These are phyloP conservation scores for Trichoderma sp. DNA, from an alignment of 2,329 filamentous ascomycete genomes.

Conservation along the genomic window DNA sequence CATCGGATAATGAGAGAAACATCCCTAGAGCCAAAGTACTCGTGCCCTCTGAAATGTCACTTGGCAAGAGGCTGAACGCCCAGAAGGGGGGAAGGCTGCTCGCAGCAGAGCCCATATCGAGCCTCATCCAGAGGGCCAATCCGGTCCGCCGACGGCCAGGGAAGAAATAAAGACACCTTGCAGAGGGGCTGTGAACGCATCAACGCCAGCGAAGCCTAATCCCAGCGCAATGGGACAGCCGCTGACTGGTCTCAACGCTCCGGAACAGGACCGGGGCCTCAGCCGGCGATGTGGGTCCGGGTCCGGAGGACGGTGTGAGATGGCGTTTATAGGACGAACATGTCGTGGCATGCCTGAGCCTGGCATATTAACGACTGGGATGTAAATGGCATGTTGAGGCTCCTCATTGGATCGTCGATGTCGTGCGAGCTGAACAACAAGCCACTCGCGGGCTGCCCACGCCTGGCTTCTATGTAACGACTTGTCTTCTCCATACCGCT, in stretches of 20 bases:
- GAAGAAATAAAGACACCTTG: constrained; percentile 11
- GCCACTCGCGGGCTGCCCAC: background rate
- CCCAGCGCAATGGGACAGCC: constrained; percentile 14
- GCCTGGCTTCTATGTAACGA: background rate
- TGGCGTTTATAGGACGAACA: background rate
- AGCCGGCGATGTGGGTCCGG: constrained; percentile 18
- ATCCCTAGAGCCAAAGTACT: background rate
- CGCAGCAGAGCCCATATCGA: background rate
- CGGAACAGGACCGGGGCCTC: constrained; percentile 7
- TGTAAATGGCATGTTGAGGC: background rate
- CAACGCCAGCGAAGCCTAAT: constrained; percentile 15
- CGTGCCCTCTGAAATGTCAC: background rate
- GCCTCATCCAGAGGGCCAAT: background rate
- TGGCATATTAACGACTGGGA: background rate
- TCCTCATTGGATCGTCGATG: background rate
- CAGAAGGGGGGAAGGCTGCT: background rate
- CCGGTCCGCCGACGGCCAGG: background rate
- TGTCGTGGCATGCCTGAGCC: background rate
- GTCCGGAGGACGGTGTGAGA: constrained; percentile 5
- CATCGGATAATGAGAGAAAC: background rate
- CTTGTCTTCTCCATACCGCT: background rate
- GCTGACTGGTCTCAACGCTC: constrained; percentile 8
- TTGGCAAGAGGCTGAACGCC: background rate
- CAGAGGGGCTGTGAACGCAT: constrained; percentile 18
- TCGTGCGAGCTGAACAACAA: background rate